Base-by-base conservation (phyloP, 768 basidiomycete genomes). In the Lactarius quietus region DNA sequence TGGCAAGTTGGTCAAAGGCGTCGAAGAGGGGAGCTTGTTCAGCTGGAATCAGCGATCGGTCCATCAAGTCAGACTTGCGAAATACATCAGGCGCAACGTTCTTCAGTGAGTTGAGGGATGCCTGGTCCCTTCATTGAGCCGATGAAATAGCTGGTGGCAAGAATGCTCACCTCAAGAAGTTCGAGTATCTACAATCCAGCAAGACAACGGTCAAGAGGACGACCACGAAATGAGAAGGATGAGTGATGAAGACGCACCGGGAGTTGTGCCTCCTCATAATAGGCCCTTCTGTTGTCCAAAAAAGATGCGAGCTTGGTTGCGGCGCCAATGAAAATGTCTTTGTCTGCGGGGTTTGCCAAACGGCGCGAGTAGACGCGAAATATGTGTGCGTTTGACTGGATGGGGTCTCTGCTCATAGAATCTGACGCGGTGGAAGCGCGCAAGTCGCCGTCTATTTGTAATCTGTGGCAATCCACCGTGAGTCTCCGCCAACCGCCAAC, bases 331-430 rank as follows among this genome's bases (percentile, higher is more conserved):
- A 43, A 66, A 51, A 66, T 62, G 35, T 62, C 39, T 29, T 20
- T 17, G 14, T 66, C 65, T 54, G 52, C 33, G 1, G 65, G 65
- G 18, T 66, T 66, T 0, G 61, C 33, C 33, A 66, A 20, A 0
- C 65, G 56, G 41, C 65, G 65, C 2, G 20, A 35, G 31, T 62
- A 54, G 31, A 62, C 35, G 52, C 61, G 61, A 59, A 54, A 66
- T 41, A 62, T 62, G n/a, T 66, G 56, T 18, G 61, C 26, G 51
- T 66, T 66, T 51, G 8, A 62, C 7, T 62, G 48, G 12, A 66
- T 29, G 57, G 62, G 65, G 20, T 54, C 57, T 39, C 5, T 57
- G n/a, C 18, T 59, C 63, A 64, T 64, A 12, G 38, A 20, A 33
- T 28, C 4, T 23, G 23, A 54, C 29, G 28, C 53, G 28, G 3